These are phyloP conservation scores for Epichloe sibirici DNA, from an alignment of 2,329 filamentous ascomycete genomes.

Conservation along the genomic window DNA sequence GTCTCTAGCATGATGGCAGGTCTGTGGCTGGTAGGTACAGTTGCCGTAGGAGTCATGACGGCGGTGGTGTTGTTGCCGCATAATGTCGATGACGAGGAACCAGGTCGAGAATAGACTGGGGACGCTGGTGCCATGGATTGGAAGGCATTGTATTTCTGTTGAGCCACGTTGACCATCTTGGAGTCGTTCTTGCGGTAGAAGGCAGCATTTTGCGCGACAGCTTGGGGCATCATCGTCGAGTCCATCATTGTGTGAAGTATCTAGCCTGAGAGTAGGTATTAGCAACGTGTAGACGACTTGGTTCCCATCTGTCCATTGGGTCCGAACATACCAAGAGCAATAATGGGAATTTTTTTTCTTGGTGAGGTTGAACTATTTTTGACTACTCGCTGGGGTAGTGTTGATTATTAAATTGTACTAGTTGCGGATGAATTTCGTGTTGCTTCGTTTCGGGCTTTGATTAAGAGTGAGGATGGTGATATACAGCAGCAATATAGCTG, in stretches of 20 bases:
- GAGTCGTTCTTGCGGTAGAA: conserved; percentile 80
- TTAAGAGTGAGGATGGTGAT: conserved; percentile 7
- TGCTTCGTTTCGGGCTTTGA: conserved; percentile 8
- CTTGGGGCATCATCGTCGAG: conserved; percentile 43
- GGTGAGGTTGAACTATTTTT: neutral
- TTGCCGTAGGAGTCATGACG: conserved; percentile 63
- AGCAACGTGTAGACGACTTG: neutral
- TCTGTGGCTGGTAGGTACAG: conserved; percentile 64
- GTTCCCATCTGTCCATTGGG: too few species aligned
- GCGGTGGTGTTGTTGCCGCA: conserved; percentile 42
- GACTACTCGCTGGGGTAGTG: neutral
- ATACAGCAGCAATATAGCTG: conserved; percentile 7
- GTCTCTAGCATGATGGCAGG: conserved; percentile 70
- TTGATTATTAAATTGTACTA: neutral
- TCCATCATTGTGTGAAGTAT: conserved; percentile 42
- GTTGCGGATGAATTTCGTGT: conserved; percentile 2
- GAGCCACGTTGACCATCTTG: conserved; percentile 35
- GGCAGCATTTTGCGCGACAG: conserved; percentile 63
- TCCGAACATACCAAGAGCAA: conserved; percentile 3
- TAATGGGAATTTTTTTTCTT: neutral
- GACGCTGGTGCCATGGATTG: conserved; percentile 44
- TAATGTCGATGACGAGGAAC: conserved; percentile 45
- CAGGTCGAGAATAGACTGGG: conserved; percentile 52
- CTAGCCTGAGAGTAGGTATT: neutral
- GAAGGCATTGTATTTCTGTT: conserved; percentile 27